Conservation (phyloP, 208 protist genomes). For the Leishmania mexicana region DNA sequence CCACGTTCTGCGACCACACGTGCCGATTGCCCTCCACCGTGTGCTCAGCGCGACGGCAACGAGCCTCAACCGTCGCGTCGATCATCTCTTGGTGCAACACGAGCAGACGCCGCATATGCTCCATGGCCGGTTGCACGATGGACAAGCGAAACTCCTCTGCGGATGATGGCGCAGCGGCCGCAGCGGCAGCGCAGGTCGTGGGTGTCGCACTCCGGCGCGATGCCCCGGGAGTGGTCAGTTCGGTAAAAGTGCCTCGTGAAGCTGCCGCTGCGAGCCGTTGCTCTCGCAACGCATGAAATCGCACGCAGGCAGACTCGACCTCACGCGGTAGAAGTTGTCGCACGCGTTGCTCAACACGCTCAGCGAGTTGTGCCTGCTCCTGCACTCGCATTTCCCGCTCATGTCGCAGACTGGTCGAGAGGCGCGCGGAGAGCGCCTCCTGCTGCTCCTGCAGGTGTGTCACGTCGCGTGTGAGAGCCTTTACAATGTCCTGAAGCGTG, state of each 20-base stretch:
- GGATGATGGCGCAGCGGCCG: neutral
- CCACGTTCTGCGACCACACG: constrained; percentile 54
- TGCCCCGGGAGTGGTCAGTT: neutral
- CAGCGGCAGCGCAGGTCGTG: neutral
- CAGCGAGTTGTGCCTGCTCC: constrained; percentile 12
- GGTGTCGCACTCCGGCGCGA: neutral
- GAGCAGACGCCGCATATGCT: constrained; percentile 77
- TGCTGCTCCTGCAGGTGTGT: constrained; percentile 26
- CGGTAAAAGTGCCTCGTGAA: neutral
- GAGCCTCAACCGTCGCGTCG: constrained; percentile 61
- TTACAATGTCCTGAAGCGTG: constrained; percentile 34
- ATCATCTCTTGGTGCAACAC: constrained; percentile 76
- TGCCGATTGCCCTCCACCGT: constrained; percentile 35
- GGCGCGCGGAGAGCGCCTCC: constrained; percentile 1
- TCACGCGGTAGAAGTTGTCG: constrained; percentile 28
- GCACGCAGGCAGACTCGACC: constrained; percentile 31
- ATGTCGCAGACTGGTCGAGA: constrained; percentile 5
- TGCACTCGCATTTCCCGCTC: constrained; percentile 30
- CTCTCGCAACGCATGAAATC: constrained; percentile 31
- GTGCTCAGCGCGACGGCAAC: constrained; percentile 56
- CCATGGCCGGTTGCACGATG: constrained; percentile 58
- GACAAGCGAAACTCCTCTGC: constrained; percentile 40
- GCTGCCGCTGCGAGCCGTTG: constrained; percentile 10
- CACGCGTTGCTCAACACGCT: constrained; percentile 24
- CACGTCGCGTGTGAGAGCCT: constrained; percentile 31